Evolutionary conservation across 75 land plant species (phyloP).

Genomic region (Pinus taeda): DNA sequence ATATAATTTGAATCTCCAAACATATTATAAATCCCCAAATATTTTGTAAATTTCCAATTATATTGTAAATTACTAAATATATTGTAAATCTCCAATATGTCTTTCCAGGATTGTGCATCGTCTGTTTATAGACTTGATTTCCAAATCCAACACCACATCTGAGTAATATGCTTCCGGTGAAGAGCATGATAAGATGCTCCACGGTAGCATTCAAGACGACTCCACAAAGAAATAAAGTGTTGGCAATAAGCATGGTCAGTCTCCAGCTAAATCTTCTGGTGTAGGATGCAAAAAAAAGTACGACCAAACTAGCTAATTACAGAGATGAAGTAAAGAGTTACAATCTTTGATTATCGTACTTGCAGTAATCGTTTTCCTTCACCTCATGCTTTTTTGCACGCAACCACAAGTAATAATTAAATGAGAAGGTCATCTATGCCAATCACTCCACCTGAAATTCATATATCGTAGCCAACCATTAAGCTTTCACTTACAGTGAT

Average conservation of each 20-base stretch:
- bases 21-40: no score
- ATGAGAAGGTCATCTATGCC: constrained; percentile 59
- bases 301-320: constrained; percentile 33
- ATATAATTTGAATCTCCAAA: no score
- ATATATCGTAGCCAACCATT: constrained; percentile 4
- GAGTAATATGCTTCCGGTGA: constrained; percentile 37
- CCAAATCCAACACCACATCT: constrained; percentile 56
- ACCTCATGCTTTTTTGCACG: background rate
- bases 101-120: no score
- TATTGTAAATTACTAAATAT: no score
- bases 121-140: constrained; percentile 29
- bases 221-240: constrained; percentile 25
- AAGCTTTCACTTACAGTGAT: background rate
- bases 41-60: no score
- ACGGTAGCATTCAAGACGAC: constrained; percentile 33
- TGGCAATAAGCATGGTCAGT: constrained; percentile 23
- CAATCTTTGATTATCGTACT: constrained; percentile 28
- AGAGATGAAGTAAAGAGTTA: constrained; percentile 44
- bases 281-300: constrained; percentile 69
- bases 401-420: constrained; percentile 54
- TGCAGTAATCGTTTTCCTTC: constrained; percentile 32
- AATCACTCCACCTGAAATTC: constrained; percentile 59
- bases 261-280: constrained; percentile 33
- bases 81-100: no score
- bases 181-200: constrained; percentile 23